A percentile compares a stretch with the other conserved stretches of the same genome.
phyloP scores from a whole-genome alignment of 1,284 basidiomycete species.

The Veloporphyrellus conicus region DNA sequence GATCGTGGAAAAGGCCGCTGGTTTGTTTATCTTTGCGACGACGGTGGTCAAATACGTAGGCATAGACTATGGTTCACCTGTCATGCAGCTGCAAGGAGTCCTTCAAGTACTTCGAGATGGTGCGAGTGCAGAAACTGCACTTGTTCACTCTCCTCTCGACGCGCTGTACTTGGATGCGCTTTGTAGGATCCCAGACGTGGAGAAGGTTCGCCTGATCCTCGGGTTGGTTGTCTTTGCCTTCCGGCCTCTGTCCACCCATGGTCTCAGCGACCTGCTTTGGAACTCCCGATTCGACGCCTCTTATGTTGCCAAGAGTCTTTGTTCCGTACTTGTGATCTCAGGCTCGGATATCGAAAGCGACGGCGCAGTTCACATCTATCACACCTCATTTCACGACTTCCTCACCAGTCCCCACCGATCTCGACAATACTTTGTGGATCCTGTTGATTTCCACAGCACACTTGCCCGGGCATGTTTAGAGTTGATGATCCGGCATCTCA shows the following conservation, averaged over 20 bases:
- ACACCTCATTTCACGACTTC: conserved; percentile 27
- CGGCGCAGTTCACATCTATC: conserved; percentile 18
- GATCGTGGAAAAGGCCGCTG: conserved; percentile 23
- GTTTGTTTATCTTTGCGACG: conserved; percentile 29
- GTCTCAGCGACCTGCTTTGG: conserved; percentile 16
- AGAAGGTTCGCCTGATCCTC: conserved; percentile 13
- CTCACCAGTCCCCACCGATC: conserved; percentile 18
- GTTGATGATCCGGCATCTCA: conserved; percentile 17
- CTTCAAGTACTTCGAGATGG: conserved; percentile 7
- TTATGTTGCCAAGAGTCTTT: conserved; percentile 10
- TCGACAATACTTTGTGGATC: conserved; percentile 13
- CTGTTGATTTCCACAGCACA: conserved; percentile 10
- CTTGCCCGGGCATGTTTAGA: conserved; percentile 19
- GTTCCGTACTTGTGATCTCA: conserved; percentile 17
- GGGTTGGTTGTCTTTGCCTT: conserved; percentile 18
- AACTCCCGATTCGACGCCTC: conserved; percentile 6
- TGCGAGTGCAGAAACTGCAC: conserved; percentile 2
- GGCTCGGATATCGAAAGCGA: conserved; percentile 3
- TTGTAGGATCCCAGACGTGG: conserved; percentile 7
- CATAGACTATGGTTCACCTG: conserved; percentile 9
- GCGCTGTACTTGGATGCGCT: conserved; percentile 18
- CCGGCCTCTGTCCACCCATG: conserved; percentile 14
- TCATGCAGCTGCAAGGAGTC: conserved; percentile 10
- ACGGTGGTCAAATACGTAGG: conserved; percentile 29
- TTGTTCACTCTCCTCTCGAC: conserved; percentile 18